These are phyloP conservation scores for Camillea tinctor DNA, from an alignment of 2,329 filamentous ascomycete genomes.

Conservation along the genomic window DNA sequence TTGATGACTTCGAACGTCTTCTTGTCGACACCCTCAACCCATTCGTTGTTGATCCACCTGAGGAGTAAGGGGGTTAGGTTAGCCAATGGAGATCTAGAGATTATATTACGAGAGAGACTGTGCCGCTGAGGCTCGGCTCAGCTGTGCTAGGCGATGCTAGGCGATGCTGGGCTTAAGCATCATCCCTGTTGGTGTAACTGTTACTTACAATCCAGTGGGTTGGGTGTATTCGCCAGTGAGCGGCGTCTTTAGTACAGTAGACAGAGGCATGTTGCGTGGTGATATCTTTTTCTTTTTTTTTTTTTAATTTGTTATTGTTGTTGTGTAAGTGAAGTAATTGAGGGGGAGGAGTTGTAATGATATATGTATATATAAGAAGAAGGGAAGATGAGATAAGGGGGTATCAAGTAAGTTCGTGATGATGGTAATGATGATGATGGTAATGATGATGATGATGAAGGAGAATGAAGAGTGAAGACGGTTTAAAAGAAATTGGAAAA, in stretches of 20 bases:
- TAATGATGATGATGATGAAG: too few relatives aligned
- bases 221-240: constrained; percentile 58
- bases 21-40: constrained; percentile 78
- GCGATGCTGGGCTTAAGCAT: too few relatives aligned
- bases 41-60: constrained; percentile 93
- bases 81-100: background rate
- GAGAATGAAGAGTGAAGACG: too few relatives aligned
- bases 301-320: background rate
- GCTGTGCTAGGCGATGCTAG: too few relatives aligned
- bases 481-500: too few relatives aligned
- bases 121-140: too few relatives aligned
- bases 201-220: constrained; percentile 61
- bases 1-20: constrained; percentile 93
- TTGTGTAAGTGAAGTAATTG: background rate
- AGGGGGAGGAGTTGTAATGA: background rate
- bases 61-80: constrained; percentile 14
- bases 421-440: too few relatives aligned
- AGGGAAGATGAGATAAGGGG: too few relatives aligned
- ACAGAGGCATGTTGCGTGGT: constrained; percentile 43
- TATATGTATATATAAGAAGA: too few relatives aligned
- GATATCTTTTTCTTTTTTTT: background rate
- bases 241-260: constrained; percentile 66
- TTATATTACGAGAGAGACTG: too few relatives aligned
- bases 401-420: too few relatives aligned
- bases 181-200: background rate